Percentiles rank a stretch among this genome's conserved stretches.
Conservation (phyloP, 2,329 filamentous ascomycete species). For the Exophiala sp. region DNA sequence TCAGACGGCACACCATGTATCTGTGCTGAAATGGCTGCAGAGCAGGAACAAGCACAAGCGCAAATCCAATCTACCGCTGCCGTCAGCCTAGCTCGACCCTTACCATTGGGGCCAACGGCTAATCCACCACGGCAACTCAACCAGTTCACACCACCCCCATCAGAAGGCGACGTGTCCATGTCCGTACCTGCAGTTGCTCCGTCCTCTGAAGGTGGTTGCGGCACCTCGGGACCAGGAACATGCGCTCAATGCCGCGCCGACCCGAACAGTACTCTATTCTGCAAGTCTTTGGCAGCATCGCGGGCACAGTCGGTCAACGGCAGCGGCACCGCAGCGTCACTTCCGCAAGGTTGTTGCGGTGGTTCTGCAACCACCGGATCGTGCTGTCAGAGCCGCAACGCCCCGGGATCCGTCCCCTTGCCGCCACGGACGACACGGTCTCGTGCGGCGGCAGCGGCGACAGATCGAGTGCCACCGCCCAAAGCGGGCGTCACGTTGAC, state of each 20-base stretch:
- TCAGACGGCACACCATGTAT: slow-evolving; percentile 77
- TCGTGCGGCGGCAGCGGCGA: slow-evolving; percentile 24
- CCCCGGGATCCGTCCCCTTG: slow-evolving; percentile 23
- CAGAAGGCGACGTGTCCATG: slow-evolving; percentile 56
- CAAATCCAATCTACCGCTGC: slow-evolving; percentile 26
- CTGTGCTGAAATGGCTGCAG: slow-evolving; percentile 64
- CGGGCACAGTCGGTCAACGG: slow-evolving; percentile 46
- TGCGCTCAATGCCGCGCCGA: slow-evolving; percentile 75
- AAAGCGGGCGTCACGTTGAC: slow-evolving; percentile 57
- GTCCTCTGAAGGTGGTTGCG: slow-evolving; percentile 32
- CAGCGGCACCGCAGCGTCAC: slow-evolving; percentile 50
- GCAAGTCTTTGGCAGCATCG: slow-evolving; percentile 71
- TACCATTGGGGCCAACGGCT: neutral
- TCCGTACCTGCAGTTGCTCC: slow-evolving; percentile 37
- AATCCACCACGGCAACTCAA: slow-evolving; percentile 31
- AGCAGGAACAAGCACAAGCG: slow-evolving; percentile 31
- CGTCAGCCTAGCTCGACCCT: slow-evolving; percentile 29
- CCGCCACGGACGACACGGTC: slow-evolving; percentile 24
- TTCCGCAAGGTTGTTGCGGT: slow-evolving; percentile 58
- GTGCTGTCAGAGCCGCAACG: slow-evolving; percentile 27
- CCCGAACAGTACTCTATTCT: slow-evolving; percentile 77
- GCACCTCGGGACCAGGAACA: slow-evolving; percentile 66
- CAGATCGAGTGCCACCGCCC: slow-evolving; percentile 34
- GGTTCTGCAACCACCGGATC: slow-evolving; percentile 42
- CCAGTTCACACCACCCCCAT: slow-evolving; percentile 52